These are phyloP conservation scores for Aureobasidium subglaciale DNA, from an alignment of 2,329 filamentous ascomycete species.

Conservation along the genomic window DNA sequence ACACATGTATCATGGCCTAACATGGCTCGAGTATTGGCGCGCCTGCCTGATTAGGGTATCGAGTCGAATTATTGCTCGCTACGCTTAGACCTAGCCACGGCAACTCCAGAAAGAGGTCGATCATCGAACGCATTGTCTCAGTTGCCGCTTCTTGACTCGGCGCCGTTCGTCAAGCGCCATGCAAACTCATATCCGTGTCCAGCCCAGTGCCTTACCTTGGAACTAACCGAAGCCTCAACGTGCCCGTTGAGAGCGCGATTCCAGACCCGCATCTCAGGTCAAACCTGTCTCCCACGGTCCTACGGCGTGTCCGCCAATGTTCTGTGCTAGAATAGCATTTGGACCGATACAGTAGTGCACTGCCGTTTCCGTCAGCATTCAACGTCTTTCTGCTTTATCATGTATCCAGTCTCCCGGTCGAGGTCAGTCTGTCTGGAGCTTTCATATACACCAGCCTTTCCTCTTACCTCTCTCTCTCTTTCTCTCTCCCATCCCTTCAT, in stretches of 20 bases:
- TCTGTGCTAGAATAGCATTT: slow-evolving; percentile 13
- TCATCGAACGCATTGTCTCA: slow-evolving; percentile 2
- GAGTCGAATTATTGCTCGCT: neutral
- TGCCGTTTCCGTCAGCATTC: slow-evolving; percentile 15
- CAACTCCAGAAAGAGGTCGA: slow-evolving; percentile 8
- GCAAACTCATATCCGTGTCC: slow-evolving; percentile 8
- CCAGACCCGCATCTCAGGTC: slow-evolving; percentile 13
- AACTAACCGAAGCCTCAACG: slow-evolving; percentile 12
- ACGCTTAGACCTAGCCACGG: slow-evolving; percentile 3
- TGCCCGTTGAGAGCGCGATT: slow-evolving; percentile 9
- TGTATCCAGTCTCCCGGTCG: slow-evolving; percentile 13
- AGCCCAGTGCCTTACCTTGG: slow-evolving; percentile 1
- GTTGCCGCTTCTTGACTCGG: slow-evolving; percentile 4
- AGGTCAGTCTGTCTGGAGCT: neutral
- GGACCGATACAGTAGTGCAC: slow-evolving; percentile 13
- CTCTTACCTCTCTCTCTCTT: neutral
- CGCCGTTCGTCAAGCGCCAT: slow-evolving; percentile 12
- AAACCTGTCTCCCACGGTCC: slow-evolving; percentile 2
- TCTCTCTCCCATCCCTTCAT: slow-evolving; percentile 4
- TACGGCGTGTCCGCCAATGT: neutral
- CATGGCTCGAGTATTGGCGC: neutral
- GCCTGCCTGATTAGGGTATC: neutral
- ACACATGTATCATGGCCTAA: neutral
- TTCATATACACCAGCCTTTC: slow-evolving; percentile 13
- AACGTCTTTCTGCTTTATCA: slow-evolving; percentile 16